These are phyloP conservation scores for Boletellus ananiceps DNA, from an alignment of 768 basidiomycete genomes.

Conservation along the genomic window DNA sequence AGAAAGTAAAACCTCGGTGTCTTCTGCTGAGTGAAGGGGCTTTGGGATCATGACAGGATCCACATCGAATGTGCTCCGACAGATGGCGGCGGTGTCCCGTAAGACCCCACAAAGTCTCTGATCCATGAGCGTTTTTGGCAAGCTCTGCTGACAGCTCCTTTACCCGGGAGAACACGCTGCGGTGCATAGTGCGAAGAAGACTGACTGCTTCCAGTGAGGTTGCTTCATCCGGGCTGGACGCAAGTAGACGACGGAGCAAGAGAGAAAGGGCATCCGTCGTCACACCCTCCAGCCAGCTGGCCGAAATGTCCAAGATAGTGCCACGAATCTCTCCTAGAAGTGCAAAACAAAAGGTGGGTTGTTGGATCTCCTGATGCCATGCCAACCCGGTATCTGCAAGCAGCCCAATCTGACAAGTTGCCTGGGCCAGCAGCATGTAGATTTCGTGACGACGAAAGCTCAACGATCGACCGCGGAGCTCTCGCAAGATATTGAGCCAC, in stretches of 20 bases:
- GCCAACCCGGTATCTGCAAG: constrained; percentile 14
- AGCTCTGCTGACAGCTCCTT: constrained; percentile 26
- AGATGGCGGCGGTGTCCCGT: constrained; percentile 19
- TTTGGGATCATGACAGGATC: not conserved
- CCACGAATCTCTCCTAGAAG: constrained; percentile 33
- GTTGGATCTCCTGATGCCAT: constrained; percentile 39
- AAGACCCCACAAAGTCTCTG: constrained; percentile 7
- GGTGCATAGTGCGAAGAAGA: constrained; percentile 32
- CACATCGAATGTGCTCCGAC: constrained; percentile 30
- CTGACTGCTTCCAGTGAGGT: constrained; percentile 17
- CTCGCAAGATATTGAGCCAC: constrained; percentile 47
- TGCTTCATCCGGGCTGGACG: constrained; percentile 10
- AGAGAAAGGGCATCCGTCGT: constrained; percentile 31
- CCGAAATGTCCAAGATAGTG: constrained; percentile 30
- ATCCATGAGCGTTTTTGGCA: not conserved
- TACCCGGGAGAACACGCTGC: constrained; percentile 34
- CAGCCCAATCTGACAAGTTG: constrained; percentile 40
- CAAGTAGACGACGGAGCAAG: constrained; percentile 35
- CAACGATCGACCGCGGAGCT: constrained; percentile 34
- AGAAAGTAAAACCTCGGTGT: constrained; percentile 29
- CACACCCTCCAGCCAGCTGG: constrained; percentile 38
- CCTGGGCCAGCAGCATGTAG: constrained; percentile 39
- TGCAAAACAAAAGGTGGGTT: constrained; percentile 29
- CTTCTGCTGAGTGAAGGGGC: constrained; percentile 20
- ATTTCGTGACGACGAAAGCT: constrained; percentile 38